phyloP scores from a whole-genome alignment of 768 basidiomycete genomes.

The Leccinum uliginosum region DNA sequence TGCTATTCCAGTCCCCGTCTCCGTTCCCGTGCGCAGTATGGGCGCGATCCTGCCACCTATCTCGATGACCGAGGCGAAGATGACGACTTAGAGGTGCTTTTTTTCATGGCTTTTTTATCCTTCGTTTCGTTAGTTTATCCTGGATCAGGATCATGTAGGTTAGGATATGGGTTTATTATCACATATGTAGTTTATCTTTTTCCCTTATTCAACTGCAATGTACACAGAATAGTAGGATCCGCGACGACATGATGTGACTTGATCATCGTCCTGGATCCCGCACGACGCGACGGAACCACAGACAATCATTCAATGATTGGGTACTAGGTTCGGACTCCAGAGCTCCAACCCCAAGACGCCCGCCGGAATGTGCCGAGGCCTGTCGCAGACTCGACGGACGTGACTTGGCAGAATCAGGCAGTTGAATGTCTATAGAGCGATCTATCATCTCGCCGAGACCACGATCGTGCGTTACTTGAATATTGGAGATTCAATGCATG shows the following conservation, averaged over 20 bases:
- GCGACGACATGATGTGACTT: no score
- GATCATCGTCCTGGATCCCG: neutral
- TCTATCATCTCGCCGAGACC: no score
- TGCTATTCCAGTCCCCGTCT: neutral
- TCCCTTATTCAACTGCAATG: no score
- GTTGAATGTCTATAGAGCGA: no score
- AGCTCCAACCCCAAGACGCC: neutral
- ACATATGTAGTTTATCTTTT: neutral
- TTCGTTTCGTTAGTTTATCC: neutral
- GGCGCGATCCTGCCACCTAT: neutral
- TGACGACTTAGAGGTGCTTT: neutral
- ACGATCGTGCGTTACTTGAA: neutral
- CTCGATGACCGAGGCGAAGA: neutral
- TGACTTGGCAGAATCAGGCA: no score
- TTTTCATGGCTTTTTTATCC: neutral
- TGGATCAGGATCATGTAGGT: neutral
- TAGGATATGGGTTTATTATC: neutral
- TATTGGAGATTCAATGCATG: neutral
- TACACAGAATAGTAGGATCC: no score
- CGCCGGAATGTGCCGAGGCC: neutral
- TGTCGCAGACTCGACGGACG: neutral
- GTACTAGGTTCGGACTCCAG: neutral
- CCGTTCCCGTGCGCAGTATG: neutral
- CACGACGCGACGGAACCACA: neutral
- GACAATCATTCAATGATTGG: neutral